A percentile compares a stretch with the other conserved stretches of the same genome.
Conservation (phyloP, 192 early-diverging fungal species). For the Tieghemiomyces parasiticus region DNA sequence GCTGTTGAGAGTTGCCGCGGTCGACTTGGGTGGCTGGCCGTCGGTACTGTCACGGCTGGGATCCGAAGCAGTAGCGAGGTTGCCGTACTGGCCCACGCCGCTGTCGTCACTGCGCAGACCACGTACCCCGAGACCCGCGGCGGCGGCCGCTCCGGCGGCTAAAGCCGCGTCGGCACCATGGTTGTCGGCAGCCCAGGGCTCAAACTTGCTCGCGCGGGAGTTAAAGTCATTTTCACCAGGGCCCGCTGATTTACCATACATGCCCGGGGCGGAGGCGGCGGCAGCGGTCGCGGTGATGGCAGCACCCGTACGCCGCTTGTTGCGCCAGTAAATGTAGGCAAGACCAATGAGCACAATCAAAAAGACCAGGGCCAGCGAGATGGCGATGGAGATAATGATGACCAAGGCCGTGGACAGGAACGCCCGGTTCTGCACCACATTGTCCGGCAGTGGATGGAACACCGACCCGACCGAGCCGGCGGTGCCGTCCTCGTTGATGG, state of each 20-base stretch:
- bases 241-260: too few relatives aligned
- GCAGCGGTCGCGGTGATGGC: conserved; percentile 30
- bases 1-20: conserved; percentile 7
- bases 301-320: conserved; percentile 28
- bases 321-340: conserved; percentile 35
- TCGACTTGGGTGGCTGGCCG: neutral
- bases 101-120: neutral
- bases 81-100: too few relatives aligned
- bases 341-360: conserved; percentile 43
- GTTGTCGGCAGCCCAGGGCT: conserved; percentile 21
- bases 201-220: conserved; percentile 23
- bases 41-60: too few relatives aligned
- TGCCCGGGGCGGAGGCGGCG: conserved; percentile 20
- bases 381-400: conserved; percentile 50
- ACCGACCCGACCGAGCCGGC: conserved; percentile 21
- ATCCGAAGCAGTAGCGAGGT: too few relatives aligned
- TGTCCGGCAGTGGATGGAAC: conserved; percentile 28
- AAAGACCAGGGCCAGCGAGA: conserved; percentile 47
- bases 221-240: conserved; percentile 14
- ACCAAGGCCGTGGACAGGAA: conserved; percentile 39
- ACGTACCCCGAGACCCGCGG: conserved; percentile 7
- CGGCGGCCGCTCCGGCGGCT: conserved; percentile 11
- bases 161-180: conserved; percentile 11
- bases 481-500: conserved; percentile 21
- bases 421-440: conserved; percentile 24